A percentile compares a stretch with the other conserved stretches of the same genome.
Conservation (phyloP, 306 rosid species). For the Betula pendula region DNA sequence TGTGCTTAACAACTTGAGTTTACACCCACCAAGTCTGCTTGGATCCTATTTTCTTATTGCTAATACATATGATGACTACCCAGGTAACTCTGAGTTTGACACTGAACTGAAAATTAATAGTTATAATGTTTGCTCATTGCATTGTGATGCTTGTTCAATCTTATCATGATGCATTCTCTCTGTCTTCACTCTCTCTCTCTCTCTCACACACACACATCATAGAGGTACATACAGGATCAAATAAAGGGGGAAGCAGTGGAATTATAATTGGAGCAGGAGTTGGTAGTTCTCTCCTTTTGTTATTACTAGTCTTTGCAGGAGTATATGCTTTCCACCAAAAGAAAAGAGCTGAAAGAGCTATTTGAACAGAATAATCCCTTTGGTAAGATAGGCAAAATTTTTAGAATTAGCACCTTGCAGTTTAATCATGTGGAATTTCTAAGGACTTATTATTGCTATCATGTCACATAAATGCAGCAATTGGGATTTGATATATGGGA, state of each 20-base stretch:
- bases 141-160: neutral
- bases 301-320: slow-evolving; percentile 40
- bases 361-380: slow-evolving; percentile 40
- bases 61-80: slow-evolving; percentile 8
- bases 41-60: slow-evolving; percentile 54
- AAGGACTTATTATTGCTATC: neutral
- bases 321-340: slow-evolving; percentile 52
- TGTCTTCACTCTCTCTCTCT: neutral
- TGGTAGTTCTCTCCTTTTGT: slow-evolving; percentile 53
- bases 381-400: slow-evolving; percentile 17
- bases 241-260: slow-evolving; percentile 34
- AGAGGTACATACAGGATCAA: neutral
- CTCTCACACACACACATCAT: neutral
- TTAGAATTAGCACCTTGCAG: neutral
- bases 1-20: slow-evolving; percentile 45
- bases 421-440: neutral
- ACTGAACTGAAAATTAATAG: neutral
- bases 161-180: neutral
- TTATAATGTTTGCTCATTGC: neutral
- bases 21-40: slow-evolving; percentile 30
- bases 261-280: slow-evolving; percentile 59
- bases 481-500: slow-evolving; percentile 38
- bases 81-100: slow-evolving; percentile 36
- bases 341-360: slow-evolving; percentile 43
- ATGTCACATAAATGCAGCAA: slow-evolving; percentile 39